phyloP scores from a whole-genome alignment of 805 yeast species.

The Yarrowia bubula region DNA sequence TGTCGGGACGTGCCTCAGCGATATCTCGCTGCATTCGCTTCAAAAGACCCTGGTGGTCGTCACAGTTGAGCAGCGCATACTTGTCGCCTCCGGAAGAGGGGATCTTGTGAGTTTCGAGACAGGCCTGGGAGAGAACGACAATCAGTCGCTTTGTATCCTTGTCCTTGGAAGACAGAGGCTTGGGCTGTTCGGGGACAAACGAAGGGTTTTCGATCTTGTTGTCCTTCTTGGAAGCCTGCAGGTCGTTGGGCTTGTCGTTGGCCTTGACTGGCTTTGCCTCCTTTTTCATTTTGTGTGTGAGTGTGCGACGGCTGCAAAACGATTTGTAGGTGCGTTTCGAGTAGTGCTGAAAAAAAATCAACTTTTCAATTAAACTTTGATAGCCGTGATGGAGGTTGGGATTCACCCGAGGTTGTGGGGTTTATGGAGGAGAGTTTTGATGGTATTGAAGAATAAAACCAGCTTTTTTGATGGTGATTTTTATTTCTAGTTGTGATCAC shows the following conservation, averaged over 20 bases:
- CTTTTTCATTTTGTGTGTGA: slow-evolving; percentile 7
- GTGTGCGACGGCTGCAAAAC: neutral
- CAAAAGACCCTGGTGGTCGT: slow-evolving; percentile 94
- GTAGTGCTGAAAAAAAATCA: slow-evolving; percentile 20
- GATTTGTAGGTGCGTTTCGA: neutral
- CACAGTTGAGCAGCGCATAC: slow-evolving; percentile 91
- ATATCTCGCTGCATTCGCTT: slow-evolving; percentile 97
- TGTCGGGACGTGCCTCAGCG: slow-evolving; percentile 98
- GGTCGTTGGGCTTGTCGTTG: slow-evolving; percentile 35
- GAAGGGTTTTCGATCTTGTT: slow-evolving; percentile 51
- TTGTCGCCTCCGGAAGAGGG: slow-evolving; percentile 80
- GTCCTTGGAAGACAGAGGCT: slow-evolving; percentile 76
- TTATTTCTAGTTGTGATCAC: no score
- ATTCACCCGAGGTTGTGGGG: neutral
- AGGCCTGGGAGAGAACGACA: slow-evolving; percentile 94
- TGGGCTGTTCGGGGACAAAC: slow-evolving; percentile 85
- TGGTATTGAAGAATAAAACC: no score
- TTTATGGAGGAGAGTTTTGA: no score
- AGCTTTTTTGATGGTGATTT: no score
- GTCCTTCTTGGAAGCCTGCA: slow-evolving; percentile 30
- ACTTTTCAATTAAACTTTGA: slow-evolving; percentile 19
- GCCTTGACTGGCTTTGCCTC: slow-evolving; percentile 9
- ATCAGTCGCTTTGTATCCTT: slow-evolving; percentile 81
- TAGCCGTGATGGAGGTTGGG: slow-evolving; percentile 17
- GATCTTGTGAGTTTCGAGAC: slow-evolving; percentile 90